Conservation (phyloP, 2,329 filamentous ascomycete species). For the Hawksworthiomyces lignivorus region DNA sequence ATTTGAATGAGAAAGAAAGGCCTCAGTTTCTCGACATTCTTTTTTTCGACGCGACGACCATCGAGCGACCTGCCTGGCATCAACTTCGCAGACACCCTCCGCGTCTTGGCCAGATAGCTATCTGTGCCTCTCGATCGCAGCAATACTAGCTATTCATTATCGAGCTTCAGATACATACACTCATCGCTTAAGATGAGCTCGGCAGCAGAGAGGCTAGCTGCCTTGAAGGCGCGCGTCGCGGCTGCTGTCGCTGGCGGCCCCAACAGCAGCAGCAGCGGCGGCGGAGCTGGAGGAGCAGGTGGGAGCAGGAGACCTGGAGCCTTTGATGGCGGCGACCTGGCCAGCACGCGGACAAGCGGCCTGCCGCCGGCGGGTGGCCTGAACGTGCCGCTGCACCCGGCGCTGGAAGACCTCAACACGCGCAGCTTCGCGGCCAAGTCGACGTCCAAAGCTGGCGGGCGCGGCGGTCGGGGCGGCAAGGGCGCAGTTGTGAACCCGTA, state of each 20-base stretch:
- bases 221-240: conserved; percentile 71
- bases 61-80: not conserved
- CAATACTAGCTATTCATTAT: too few relatives aligned
- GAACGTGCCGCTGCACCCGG: conserved; percentile 70
- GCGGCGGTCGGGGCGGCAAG: not conserved
- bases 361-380: conserved; percentile 48
- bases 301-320: not conserved
- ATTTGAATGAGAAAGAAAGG: too few relatives aligned
- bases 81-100: not conserved
- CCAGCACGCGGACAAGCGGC: conserved; percentile 8
- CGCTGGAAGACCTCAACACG: conserved; percentile 51
- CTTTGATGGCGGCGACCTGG: conserved; percentile 1
- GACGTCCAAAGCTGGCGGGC: conserved; percentile 18
- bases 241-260: conserved; percentile 53
- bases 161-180: too few relatives aligned
- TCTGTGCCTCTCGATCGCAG: too few relatives aligned
- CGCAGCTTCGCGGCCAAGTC: conserved; percentile 36
- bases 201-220: conserved; percentile 60
- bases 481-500: conserved; percentile 58
- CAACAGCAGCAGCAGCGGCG: conserved; percentile 18
- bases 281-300: not conserved
- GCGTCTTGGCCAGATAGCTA: too few relatives aligned
- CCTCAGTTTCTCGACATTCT: too few relatives aligned
- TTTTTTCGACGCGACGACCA: not conserved
- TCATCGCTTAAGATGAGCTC: too few relatives aligned